A percentile compares a stretch with the other conserved stretches of the same genome.
Conservation (phyloP, 2,329 filamentous ascomycete genomes). For the Davidsoniella australis region DNA sequence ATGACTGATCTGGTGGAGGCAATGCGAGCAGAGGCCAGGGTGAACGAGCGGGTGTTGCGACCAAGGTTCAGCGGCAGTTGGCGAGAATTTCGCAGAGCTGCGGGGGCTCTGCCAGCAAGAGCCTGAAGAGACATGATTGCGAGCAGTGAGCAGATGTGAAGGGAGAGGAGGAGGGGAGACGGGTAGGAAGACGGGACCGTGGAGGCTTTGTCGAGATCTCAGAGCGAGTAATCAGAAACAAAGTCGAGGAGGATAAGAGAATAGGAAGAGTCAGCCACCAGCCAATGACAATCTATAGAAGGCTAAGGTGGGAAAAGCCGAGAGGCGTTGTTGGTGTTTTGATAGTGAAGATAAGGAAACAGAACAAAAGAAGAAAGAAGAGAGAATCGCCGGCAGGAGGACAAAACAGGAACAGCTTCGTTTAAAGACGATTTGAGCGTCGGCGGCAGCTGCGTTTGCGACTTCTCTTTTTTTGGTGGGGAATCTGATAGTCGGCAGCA, state of each 20-base stretch:
- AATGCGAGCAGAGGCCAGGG: slow-evolving; percentile 6
- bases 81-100: slow-evolving; percentile 37
- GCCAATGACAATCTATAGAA: too few species aligned
- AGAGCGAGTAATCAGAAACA: background rate
- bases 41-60: slow-evolving; percentile 7
- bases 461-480: too few species aligned
- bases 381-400: background rate
- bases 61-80: slow-evolving; percentile 23
- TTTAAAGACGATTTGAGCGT: too few species aligned
- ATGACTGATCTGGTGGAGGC: slow-evolving; percentile 6
- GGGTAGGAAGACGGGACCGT: background rate
- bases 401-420: too few species aligned
- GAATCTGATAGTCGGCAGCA: too few species aligned
- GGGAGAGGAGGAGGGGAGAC: background rate
- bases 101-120: slow-evolving; percentile 40
- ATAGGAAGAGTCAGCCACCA: background rate
- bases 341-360: background rate
- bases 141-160: background rate
- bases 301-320: too few species aligned
- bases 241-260: background rate
- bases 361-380: background rate
- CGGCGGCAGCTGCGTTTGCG: too few species aligned
- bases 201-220: background rate
- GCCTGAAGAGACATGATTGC: slow-evolving; percentile 20
- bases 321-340: background rate